Evolutionary conservation across 139 green algal genomes (phyloP), one percentile per base, ranked within the genome.

Genomic region (Tetratostichococcus sp.): DNA sequence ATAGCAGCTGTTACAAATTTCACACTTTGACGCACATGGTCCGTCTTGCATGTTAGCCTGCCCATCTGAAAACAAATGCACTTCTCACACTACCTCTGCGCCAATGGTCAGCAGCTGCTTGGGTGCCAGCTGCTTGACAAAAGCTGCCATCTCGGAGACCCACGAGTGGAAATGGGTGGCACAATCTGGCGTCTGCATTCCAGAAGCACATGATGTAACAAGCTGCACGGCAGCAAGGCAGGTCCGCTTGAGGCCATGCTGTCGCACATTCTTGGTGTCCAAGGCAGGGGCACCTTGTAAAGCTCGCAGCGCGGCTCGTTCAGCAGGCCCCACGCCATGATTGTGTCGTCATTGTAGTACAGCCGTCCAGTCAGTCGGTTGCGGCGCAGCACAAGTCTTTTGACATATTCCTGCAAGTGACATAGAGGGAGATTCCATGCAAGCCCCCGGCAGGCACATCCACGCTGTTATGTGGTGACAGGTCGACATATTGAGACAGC

Each of bases 321-420:
- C 35, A 93, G 79, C 28, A 92, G 76, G 69, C 84, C 75, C 72
- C 83, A 88, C 0, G 75, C 80, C 43, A 96, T 76, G 77, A 97
- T 94, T 74, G 91, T 89, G 35, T 91, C 91, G 72, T 97, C 92
- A 34, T 89, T 75, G 1, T 65, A 69, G 80, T 92, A 91, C n/a
- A 69, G 25, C 28, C 50, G 30, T 14, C 88, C 83, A 19, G 35
- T 93, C n/a, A 88, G 21, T 0, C 62, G 76, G 76, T 89, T 93
- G 30, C 50, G 28, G 16, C 80, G 71, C 33, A 71, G 43, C 32
- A 87, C 32, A 16, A 86, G 30, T 23, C 57, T 28, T 16, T 35
- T 35, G 22, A 87, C 69, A 68, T 94, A 83, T 59, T 85, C 69
- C 33, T 72, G 35, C 8, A 58, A 30, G 35, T n/a, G 67, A 31